Percentiles rank a stretch among this genome's conserved stretches.
Evolutionary conservation across 2,329 filamentous ascomycete genomes (phyloP).

Genomic region (Pestalotiopsis sp.): DNA sequence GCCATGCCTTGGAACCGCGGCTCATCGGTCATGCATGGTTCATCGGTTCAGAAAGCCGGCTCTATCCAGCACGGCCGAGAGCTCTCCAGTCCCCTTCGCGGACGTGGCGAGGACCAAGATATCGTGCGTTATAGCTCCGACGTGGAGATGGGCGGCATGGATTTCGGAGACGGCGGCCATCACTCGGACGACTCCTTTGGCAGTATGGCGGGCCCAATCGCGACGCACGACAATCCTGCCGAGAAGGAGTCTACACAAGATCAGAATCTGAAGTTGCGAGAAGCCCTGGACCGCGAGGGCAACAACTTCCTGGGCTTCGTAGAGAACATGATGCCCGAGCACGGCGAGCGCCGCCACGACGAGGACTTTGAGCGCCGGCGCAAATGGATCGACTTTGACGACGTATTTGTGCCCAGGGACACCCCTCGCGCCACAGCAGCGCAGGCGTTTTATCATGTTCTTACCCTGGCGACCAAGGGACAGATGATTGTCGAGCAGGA

Average conservation of each 20-base stretch:
- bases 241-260: conserved; percentile 7
- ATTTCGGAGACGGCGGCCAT: conserved; percentile 29
- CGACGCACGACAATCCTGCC: neutral
- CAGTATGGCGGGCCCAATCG: conserved; percentile 20
- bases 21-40: conserved; percentile 49
- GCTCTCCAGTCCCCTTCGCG: conserved; percentile 41
- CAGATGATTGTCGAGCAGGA: conserved; percentile 66
- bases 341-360: conserved; percentile 30
- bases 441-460: conserved; percentile 75
- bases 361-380: conserved; percentile 33
- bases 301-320: conserved; percentile 49
- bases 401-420: conserved; percentile 62
- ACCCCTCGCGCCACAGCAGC: conserved; percentile 65
- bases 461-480: conserved; percentile 70
- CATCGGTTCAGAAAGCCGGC: conserved; percentile 43
- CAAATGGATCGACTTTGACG: conserved; percentile 66
- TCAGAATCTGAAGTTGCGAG: conserved; percentile 18
- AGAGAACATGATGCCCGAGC: conserved; percentile 33
- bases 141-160: conserved; percentile 31
- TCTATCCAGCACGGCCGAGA: conserved; percentile 42
- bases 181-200: conserved; percentile 35
- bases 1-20: conserved; percentile 57
- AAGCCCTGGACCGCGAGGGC: conserved; percentile 46
- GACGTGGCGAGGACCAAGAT: conserved; percentile 37
- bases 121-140: conserved; percentile 53